Evolutionary conservation across 306 rosid genomes (phyloP), one percentile per base, ranked within the genome.

Genomic region (Sesbania bispinosa): DNA sequence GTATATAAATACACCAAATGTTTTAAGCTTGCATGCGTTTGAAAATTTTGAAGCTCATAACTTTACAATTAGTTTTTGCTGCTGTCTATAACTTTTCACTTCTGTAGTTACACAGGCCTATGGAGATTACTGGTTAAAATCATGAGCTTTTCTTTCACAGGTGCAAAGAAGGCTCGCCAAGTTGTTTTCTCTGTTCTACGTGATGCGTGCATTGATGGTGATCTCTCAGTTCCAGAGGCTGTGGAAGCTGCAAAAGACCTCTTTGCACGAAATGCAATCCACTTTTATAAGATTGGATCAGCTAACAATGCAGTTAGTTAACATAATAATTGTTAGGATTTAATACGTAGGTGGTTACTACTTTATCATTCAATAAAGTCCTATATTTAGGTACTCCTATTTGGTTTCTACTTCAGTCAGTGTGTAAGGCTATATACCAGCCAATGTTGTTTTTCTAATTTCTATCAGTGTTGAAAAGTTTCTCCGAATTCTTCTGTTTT

Each of bases 81-180:
- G 21, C 42, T 18, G 36, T 69, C 20, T 2, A 4, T 42, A 50
- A 14, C 7, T 10, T 18, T 18, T 29, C 36, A 39, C 46, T 33
- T 61, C 10, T 35, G 26, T 50, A 16, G 16, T 7, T 19, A 15
- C 36, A 18, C 27, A 41, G 7, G 20, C 21, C 39, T 35, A 10
- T 35, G 7, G 62, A 18, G 38, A 15, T 13, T 54, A 27, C 45
- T 29, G 15, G 21, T 18, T 38, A 32, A 66, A 69, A 71, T 74
- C 11, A 36, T 14, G 35, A 76, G 14, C 63, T 84, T 69, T 67
- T 45, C 60, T 66, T 82, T 80, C 32, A 32, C 77, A 88, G 98
- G 98, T 71, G 97, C 92, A 36, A 87, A 90, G 85, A 80, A 77
- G 66, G 76, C 96, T 61, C 96, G 92, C 1, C 90, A 88, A 72